Percentiles rank a stretch among this genome's conserved stretches.
Conservation (phyloP, 495 filamentous ascomycete species). For the Corynascus novoguineensis region DNA sequence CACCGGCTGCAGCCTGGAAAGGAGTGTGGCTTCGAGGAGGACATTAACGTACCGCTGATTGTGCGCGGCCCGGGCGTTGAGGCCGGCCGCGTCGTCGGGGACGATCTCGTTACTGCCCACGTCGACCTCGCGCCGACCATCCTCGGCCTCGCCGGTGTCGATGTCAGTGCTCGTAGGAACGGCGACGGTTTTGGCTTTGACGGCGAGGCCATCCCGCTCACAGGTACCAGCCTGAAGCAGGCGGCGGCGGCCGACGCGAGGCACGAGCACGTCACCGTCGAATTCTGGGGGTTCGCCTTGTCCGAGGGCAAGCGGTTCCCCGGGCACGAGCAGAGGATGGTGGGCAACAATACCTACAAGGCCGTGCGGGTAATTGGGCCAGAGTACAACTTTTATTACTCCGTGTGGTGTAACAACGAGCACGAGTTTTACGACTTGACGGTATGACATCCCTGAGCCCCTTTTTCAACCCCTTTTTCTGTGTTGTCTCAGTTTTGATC, state of each 20-base stretch:
- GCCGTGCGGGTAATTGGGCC: constrained; percentile 51
- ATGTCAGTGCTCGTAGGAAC: constrained; percentile 24
- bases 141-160: constrained; percentile 41
- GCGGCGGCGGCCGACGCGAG: constrained; percentile 28
- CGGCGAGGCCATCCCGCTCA: constrained; percentile 52
- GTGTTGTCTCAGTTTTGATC: no score
- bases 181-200: constrained; percentile 51
- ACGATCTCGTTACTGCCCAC: constrained; percentile 58
- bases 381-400: constrained; percentile 56
- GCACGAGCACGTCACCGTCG: constrained; percentile 62
- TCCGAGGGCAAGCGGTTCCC: constrained; percentile 43
- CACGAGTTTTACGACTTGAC: constrained; percentile 60
- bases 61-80: constrained; percentile 59
- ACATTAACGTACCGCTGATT: constrained; percentile 65
- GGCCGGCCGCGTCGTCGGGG: constrained; percentile 34
- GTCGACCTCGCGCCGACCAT: constrained; percentile 66
- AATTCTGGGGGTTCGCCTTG: constrained; percentile 55
- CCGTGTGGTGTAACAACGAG: constrained; percentile 62
- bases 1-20: constrained; percentile 69
- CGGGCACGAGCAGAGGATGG: constrained; percentile 16
- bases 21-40: constrained; percentile 65
- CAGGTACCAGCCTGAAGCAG: constrained; percentile 23
- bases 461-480: constrained; percentile 3
- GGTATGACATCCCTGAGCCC: constrained; percentile 27
- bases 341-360: constrained; percentile 61